A percentile compares a stretch with the other conserved stretches of the same genome.
Evolutionary conservation across 352 stramenopile genomes (phyloP).

Genomic region (Globisporangium rhizosaccharum): DNA sequence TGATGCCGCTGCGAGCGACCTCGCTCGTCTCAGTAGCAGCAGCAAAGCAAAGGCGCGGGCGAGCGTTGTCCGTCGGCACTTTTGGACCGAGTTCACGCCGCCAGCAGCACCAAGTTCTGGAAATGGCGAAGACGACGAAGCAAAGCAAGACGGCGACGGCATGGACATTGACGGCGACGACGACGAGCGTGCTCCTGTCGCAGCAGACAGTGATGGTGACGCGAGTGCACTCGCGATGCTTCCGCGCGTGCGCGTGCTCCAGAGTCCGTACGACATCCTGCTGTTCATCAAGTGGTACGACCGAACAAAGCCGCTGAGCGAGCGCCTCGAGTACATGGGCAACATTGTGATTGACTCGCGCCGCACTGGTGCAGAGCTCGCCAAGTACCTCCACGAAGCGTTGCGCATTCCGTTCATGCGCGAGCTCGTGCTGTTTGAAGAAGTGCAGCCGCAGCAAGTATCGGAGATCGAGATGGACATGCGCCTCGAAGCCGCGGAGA

Average conservation of each 20-base stretch:
- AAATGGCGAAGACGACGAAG: slow-evolving; percentile 13
- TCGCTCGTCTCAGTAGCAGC: neutral
- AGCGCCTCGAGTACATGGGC: slow-evolving; percentile 75
- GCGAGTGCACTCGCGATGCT: slow-evolving; percentile 5
- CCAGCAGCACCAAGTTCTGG: slow-evolving; percentile 17
- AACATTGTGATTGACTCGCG: slow-evolving; percentile 70
- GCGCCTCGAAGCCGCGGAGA: slow-evolving; percentile 45
- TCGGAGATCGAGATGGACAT: slow-evolving; percentile 45
- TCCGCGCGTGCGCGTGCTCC: slow-evolving; percentile 7
- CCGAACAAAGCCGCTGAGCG: slow-evolving; percentile 38
- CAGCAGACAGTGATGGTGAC: slow-evolving; percentile 10
- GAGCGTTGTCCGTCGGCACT: slow-evolving; percentile 41
- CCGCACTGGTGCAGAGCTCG: slow-evolving; percentile 48
- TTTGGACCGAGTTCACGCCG: slow-evolving; percentile 54
- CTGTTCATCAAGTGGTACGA: slow-evolving; percentile 87
- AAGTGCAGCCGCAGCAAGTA: slow-evolving; percentile 63
- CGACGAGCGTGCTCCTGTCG: neutral
- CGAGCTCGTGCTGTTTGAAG: slow-evolving; percentile 69
- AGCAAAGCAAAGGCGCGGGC: neutral
- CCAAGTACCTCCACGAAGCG: slow-evolving; percentile 41
- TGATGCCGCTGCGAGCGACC: neutral
- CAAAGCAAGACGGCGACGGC: slow-evolving; percentile 1
- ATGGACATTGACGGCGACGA: slow-evolving; percentile 5
- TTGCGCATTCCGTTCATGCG: slow-evolving; percentile 41
- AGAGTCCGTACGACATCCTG: slow-evolving; percentile 51